Evolutionary conservation across 2,329 filamentous ascomycete species (phyloP).

Genomic region (Gyromitra esculenta): DNA sequence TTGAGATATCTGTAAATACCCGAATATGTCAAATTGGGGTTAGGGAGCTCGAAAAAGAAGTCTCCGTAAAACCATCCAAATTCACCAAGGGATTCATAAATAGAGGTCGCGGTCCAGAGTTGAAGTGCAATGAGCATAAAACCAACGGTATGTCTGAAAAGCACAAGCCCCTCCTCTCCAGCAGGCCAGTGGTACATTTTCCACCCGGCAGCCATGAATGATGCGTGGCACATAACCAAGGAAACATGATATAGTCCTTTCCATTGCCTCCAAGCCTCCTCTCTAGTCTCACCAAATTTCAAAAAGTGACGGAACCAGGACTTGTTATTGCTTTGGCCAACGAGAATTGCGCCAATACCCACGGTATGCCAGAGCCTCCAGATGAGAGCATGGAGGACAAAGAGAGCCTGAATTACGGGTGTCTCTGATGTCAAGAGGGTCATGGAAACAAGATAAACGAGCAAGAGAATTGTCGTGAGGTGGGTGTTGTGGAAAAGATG

Average conservation of each 20-base stretch:
- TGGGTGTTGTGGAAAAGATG: slow-evolving; percentile 91
- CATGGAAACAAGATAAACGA: slow-evolving; percentile 76
- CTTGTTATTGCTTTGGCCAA: slow-evolving; percentile 87
- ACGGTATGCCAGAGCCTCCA: slow-evolving; percentile 94
- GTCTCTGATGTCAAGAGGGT: slow-evolving; percentile 81
- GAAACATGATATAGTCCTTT: slow-evolving; percentile 94
- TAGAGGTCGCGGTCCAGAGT: slow-evolving; percentile 89
- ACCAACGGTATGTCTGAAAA: slow-evolving; percentile 88
- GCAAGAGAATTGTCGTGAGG: slow-evolving; percentile 78
- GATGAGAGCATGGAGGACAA: slow-evolving; percentile 79
- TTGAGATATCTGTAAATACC: slow-evolving; percentile 98
- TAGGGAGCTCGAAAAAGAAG: slow-evolving; percentile 90
- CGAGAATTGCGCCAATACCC: slow-evolving; percentile 85
- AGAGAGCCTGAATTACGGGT: slow-evolving; percentile 76
- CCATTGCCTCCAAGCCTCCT: slow-evolving; percentile 97
- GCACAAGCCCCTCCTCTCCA: slow-evolving; percentile 83
- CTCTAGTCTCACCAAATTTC: slow-evolving; percentile 89
- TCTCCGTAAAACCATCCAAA: slow-evolving; percentile 99
- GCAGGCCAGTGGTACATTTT: slow-evolving; percentile 92
- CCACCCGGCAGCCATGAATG: slow-evolving; percentile 90
- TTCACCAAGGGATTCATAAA: slow-evolving; percentile 94
- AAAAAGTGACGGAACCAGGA: slow-evolving; percentile 97
- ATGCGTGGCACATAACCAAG: slow-evolving; percentile 87
- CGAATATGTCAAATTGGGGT: slow-evolving; percentile 87
- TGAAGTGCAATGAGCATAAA: slow-evolving; percentile 81